phyloP scores from a whole-genome alignment of 495 filamentous ascomycete genomes.

The Penicillium diatomitis region DNA sequence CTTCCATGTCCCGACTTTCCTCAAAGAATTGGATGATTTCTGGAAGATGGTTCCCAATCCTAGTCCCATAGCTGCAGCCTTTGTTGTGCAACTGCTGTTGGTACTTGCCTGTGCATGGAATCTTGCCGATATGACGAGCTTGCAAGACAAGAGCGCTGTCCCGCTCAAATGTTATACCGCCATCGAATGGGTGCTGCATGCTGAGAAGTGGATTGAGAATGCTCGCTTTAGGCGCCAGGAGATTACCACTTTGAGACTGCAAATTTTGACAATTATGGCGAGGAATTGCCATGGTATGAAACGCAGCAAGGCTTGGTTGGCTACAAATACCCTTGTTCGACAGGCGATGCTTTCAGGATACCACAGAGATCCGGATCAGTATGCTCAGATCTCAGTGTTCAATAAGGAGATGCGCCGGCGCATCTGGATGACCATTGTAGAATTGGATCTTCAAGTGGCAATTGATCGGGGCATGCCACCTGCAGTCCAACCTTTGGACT shows the following conservation, averaged over 20 bases:
- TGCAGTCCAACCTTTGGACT: slow-evolving; percentile 44
- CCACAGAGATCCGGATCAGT: slow-evolving; percentile 45
- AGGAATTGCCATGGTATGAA: slow-evolving; percentile 45
- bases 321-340: slow-evolving; percentile 47
- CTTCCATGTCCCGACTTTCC: slow-evolving; percentile 49
- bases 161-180: slow-evolving; percentile 41
- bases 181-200: slow-evolving; percentile 53
- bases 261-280: slow-evolving; percentile 52
- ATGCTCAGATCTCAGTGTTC: slow-evolving; percentile 44
- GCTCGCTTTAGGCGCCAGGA: slow-evolving; percentile 47
- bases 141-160: slow-evolving; percentile 41
- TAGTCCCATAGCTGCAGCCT: slow-evolving; percentile 26
- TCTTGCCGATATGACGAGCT: slow-evolving; percentile 20
- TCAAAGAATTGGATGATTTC: slow-evolving; percentile 42
- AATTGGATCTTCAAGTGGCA: slow-evolving; percentile 51
- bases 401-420: slow-evolving; percentile 57
- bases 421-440: slow-evolving; percentile 59
- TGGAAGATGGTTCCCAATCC: slow-evolving; percentile 32
- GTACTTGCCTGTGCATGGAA: slow-evolving; percentile 55
- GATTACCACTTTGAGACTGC: slow-evolving; percentile 46
- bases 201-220: slow-evolving; percentile 51
- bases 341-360: slow-evolving; percentile 49
- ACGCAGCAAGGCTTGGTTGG: slow-evolving; percentile 50
- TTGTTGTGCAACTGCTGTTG: slow-evolving; percentile 52
- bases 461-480: slow-evolving; percentile 52